Conservation (phyloP, 1,139 yeast species). For the Geotrichum phurueaensis region DNA sequence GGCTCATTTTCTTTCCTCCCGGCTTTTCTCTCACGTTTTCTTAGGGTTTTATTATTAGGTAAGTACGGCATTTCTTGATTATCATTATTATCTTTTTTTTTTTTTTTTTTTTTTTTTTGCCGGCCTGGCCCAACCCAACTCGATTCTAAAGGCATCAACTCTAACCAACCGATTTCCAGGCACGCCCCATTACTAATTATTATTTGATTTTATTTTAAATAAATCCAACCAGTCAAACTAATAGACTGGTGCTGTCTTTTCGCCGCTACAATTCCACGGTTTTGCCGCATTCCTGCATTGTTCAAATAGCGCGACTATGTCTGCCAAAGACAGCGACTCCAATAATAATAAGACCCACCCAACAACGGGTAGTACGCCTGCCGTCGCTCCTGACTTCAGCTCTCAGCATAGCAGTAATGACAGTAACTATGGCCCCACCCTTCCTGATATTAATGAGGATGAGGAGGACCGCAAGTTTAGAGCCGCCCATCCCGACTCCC, state of each 20-base stretch:
- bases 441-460: slow-evolving; percentile 1
- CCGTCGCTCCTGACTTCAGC: not conserved
- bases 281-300: not conserved
- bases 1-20: too few species aligned
- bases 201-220: too few species aligned
- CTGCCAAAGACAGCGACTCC: not conserved
- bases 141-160: too few species aligned
- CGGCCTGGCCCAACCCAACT: too few species aligned
- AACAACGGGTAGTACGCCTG: not conserved
- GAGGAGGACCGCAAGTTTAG: slow-evolving; percentile 8
- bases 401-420: slow-evolving; percentile 5
- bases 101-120: too few species aligned
- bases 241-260: not conserved
- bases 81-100: too few species aligned
- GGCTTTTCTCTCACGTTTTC: too few species aligned
- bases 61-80: too few species aligned
- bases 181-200: not conserved
- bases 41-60: too few species aligned
- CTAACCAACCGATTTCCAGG: not conserved
- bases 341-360: not conserved
- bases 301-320: not conserved
- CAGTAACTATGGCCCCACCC: slow-evolving; percentile 2
- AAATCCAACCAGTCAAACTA: not conserved
- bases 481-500: not conserved
- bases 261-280: not conserved